Base-by-base conservation (phyloP, 352 stramenopile genomes). In the Peronospora belbahrii region DNA sequence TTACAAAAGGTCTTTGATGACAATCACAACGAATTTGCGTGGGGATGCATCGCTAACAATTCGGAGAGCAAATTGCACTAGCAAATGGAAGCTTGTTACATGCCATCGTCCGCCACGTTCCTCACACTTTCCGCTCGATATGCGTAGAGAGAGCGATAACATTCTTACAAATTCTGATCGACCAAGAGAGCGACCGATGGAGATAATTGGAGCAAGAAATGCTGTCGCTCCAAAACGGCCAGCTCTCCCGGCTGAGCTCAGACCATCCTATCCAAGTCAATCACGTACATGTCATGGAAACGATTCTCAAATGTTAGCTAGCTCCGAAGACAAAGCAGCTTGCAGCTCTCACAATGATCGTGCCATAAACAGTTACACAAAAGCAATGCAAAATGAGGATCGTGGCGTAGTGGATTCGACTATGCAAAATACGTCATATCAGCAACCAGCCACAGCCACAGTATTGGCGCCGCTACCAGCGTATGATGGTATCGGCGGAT, bases 401-500 rank as follows among this genome's bases (percentile, higher is more conserved):
- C 5, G 13, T 36, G 27, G 31, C 34, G n/a, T 40, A n/a, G n/a
- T 4, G 4, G n/a, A 40, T 23, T 39, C 24, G n/a, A 17, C 25
- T 24, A 20, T 28, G 8, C 30, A 53, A 51, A 24, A 35, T 41
- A 15, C 40, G 5, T 24, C 19, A 11, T 56, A 52, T 45, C 52
- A 52, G 7, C 48, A 59, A 23, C 31, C 39, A 25, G 3, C 42
- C 9, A 51, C 13, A 24, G 18, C 52, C 1, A 38, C 52, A 33
- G 44, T 75, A 11, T 50, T 91, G 6, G 74, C 77, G n/a, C 77
- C 77, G 10, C 46, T 91, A 8, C 80, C 80, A 69, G 77, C 77
- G 4, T 89, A 91, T 50, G 77, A 91, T 52, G 80, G 77, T 1
- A 73, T 88, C 43, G 77, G 77, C 24, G 80, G 77, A 8, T 91